Evolutionary conservation across 176 grass and related monocot species (phyloP).

Genomic region (Oryza glumipatula): DNA sequence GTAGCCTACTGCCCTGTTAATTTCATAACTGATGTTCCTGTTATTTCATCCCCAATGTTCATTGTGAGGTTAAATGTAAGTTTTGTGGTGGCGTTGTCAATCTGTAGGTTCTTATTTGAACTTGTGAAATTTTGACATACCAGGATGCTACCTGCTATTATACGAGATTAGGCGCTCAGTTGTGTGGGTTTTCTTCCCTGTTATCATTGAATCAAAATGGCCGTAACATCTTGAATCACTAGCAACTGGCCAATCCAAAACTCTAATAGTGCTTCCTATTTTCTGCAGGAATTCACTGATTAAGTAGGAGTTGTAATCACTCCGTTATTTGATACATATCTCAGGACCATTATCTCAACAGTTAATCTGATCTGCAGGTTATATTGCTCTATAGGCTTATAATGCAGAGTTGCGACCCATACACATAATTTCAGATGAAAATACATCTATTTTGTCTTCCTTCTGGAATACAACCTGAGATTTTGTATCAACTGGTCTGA

Average conservation of each 20-base stretch:
- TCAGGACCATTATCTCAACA: slow-evolving; percentile 78
- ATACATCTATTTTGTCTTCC: not conserved
- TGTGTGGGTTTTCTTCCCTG: not conserved
- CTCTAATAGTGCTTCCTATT: not conserved
- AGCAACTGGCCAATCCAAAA: not conserved
- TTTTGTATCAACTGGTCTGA: not conserved
- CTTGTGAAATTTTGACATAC: not conserved
- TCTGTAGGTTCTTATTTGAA: not conserved
- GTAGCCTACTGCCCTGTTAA: not conserved
- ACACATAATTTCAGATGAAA: slow-evolving; percentile 47
- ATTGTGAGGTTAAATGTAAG: not conserved
- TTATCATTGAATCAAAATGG: not conserved
- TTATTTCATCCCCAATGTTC: not conserved
- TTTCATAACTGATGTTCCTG: not conserved
- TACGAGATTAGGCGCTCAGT: not conserved
- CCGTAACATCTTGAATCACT: not conserved
- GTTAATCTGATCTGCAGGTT: slow-evolving; percentile 67
- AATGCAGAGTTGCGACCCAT: slow-evolving; percentile 85
- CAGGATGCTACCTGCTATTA: not conserved
- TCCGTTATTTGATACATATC: slow-evolving; percentile 15
- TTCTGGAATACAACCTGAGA: not conserved
- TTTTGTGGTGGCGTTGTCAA: not conserved
- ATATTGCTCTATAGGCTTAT: too few species aligned
- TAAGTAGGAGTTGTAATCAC: not conserved
- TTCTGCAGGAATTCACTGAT: not conserved